phyloP scores from a whole-genome alignment of 805 yeast species.

The Candida maltosa region DNA sequence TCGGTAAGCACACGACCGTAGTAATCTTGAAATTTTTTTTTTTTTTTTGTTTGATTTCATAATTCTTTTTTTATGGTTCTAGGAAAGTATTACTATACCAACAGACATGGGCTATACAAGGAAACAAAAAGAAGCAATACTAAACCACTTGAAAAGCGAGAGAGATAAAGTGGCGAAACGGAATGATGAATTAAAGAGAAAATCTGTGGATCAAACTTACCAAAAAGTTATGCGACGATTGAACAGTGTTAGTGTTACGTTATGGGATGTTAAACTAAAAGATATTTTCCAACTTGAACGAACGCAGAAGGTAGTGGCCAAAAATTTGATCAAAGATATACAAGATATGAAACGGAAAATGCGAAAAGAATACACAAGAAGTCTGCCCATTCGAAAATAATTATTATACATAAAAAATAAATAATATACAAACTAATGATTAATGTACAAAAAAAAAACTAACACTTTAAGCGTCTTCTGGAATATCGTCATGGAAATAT shows the following conservation, averaged over 20 bases:
- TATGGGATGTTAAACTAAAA: slow-evolving; percentile 46
- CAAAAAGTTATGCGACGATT: slow-evolving; percentile 38
- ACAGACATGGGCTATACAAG: slow-evolving; percentile 17
- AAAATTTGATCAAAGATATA: slow-evolving; percentile 24
- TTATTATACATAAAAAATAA: background rate
- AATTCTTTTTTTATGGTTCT: no score
- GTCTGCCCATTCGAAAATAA: slow-evolving; percentile 4
- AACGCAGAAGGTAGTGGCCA: slow-evolving; percentile 29
- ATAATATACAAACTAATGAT: slow-evolving; percentile 2
- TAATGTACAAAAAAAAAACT: slow-evolving; percentile 3
- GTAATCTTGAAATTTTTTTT: no score
- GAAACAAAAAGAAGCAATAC: slow-evolving; percentile 34
- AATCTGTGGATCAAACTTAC: slow-evolving; percentile 24
- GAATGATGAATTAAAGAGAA: slow-evolving; percentile 23
- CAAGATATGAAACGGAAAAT: slow-evolving; percentile 5
- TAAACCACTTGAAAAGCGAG: slow-evolving; percentile 23
- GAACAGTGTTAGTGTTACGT: slow-evolving; percentile 44
- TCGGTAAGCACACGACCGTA: no score
- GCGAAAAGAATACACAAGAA: background rate
- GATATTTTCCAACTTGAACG: slow-evolving; percentile 47
- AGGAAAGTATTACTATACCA: no score
- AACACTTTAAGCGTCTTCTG: slow-evolving; percentile 58
- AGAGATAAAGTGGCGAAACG: slow-evolving; percentile 16
- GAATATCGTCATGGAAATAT: slow-evolving; percentile 90
- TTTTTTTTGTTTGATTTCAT: no score